Evolutionary conservation across 129 eudicot genomes (phyloP).

Genomic region (Gnaphalium uliginosum): DNA sequence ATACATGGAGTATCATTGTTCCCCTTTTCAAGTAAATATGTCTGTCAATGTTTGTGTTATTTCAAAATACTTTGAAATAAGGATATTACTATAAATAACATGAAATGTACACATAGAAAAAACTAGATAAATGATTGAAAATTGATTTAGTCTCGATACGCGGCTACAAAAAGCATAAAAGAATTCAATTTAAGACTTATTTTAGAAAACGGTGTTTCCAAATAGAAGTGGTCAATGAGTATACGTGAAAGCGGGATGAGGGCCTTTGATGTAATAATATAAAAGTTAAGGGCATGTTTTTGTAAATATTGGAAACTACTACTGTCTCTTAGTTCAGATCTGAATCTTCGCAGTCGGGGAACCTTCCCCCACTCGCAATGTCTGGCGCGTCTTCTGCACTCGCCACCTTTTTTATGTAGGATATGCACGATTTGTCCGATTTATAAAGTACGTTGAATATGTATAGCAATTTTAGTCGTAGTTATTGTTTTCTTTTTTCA

Average conservation of each 20-base stretch:
- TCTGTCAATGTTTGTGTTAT: too few species aligned
- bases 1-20: too few species aligned
- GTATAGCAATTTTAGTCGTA: too few species aligned
- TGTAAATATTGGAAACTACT: not conserved
- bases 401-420: conserved; percentile 28
- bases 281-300: conserved; percentile 10
- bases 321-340: conserved; percentile 27
- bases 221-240: conserved; percentile 1
- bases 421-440: conserved; percentile 28
- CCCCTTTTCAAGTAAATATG: too few species aligned
- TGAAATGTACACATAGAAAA: too few species aligned
- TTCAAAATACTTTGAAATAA: too few species aligned
- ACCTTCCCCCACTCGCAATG: conserved; percentile 38
- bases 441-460: not conserved
- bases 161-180: not conserved
- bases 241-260: conserved; percentile 6
- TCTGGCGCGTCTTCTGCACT: conserved; percentile 29
- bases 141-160: not conserved
- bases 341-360: conserved; percentile 19
- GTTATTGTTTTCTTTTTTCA: too few species aligned
- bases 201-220: not conserved
- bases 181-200: not conserved
- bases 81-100: too few species aligned
- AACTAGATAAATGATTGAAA: not conserved
- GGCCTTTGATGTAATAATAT: not conserved